These are phyloP conservation scores for Rhypophila decipiens DNA, from an alignment of 495 filamentous ascomycete genomes.

Conservation along the genomic window DNA sequence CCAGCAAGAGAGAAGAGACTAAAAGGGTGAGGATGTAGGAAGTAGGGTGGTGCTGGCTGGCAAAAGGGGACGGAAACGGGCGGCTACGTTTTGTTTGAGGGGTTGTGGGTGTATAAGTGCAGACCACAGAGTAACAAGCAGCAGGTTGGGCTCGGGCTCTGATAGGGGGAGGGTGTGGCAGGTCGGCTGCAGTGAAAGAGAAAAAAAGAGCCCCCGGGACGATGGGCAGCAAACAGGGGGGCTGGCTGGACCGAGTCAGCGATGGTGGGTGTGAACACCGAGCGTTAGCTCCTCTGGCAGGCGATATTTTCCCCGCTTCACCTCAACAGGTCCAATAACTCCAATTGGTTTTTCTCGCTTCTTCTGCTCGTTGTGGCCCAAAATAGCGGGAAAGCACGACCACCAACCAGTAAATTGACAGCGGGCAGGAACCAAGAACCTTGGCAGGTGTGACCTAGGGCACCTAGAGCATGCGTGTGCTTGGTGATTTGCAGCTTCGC, in stretches of 20 bases:
- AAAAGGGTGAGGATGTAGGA: not conserved
- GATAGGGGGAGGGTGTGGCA: not conserved
- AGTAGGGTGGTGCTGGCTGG: slow-evolving; percentile 1
- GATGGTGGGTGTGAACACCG: not conserved
- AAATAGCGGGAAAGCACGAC: slow-evolving; percentile 6
- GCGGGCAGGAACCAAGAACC: slow-evolving; percentile 11
- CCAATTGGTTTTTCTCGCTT: slow-evolving; percentile 5
- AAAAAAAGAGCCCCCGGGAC: not conserved
- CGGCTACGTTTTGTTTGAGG: slow-evolving; percentile 19
- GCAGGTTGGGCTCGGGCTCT: no score
- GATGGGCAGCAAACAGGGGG: not conserved
- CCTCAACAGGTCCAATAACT: slow-evolving; percentile 3
- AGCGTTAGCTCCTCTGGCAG: not conserved
- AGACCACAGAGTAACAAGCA: no score
- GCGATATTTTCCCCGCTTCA: slow-evolving; percentile 6
- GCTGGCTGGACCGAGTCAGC: slow-evolving; percentile 3
- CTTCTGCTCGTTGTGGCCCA: not conserved
- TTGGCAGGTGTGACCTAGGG: slow-evolving; percentile 20
- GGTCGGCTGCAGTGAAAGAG: not conserved
- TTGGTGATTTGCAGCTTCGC: not conserved
- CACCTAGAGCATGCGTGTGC: slow-evolving; percentile 1
- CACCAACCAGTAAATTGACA: slow-evolving; percentile 10
- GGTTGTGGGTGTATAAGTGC: slow-evolving; percentile 19
- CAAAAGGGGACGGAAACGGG: slow-evolving; percentile 15
- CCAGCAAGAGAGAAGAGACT: not conserved